These are phyloP conservation scores for Podila clonocystis DNA, from an alignment of 192 early-diverging fungal species.

Conservation along the genomic window DNA sequence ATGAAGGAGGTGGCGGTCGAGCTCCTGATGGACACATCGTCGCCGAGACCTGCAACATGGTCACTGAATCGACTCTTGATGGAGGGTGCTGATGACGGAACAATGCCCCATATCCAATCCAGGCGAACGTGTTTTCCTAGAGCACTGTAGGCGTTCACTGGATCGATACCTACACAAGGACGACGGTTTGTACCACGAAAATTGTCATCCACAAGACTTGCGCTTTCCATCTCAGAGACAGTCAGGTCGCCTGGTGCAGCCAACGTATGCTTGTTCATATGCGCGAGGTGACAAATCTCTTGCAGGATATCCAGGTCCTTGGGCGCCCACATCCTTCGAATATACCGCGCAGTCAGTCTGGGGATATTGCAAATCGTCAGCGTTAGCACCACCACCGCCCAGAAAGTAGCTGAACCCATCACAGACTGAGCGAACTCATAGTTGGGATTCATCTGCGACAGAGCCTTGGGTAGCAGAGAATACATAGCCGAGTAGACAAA, in stretches of 20 bases:
- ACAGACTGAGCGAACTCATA: conserved; percentile 75
- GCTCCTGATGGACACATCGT: not conserved
- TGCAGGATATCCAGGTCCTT: conserved; percentile 68
- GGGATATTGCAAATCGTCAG: conserved; percentile 76
- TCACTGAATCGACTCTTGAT: not conserved
- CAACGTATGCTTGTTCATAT: not conserved
- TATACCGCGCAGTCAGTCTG: conserved; percentile 69
- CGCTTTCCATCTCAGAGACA: not conserved
- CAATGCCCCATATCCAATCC: conserved; percentile 9
- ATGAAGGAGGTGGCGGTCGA: not conserved
- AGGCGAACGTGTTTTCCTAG: not conserved
- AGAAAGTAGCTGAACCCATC: conserved; percentile 73
- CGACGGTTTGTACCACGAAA: not conserved
- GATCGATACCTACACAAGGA: not conserved
- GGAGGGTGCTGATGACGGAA: not conserved
- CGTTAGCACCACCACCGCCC: conserved; percentile 69
- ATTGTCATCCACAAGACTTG: not conserved
- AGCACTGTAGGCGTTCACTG: not conserved
- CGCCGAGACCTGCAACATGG: not conserved
- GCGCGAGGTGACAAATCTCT: conserved; percentile 44
- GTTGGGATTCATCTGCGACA: conserved; percentile 49
- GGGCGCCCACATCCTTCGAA: conserved; percentile 65
- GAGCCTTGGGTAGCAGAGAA: conserved; percentile 55
- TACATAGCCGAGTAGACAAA: conserved; percentile 55
- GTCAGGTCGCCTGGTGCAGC: not conserved